Percentiles rank a stretch among this genome's conserved stretches.
phyloP scores from a whole-genome alignment of 345 rosid genomes.

The Hypericum androsaemum region DNA sequence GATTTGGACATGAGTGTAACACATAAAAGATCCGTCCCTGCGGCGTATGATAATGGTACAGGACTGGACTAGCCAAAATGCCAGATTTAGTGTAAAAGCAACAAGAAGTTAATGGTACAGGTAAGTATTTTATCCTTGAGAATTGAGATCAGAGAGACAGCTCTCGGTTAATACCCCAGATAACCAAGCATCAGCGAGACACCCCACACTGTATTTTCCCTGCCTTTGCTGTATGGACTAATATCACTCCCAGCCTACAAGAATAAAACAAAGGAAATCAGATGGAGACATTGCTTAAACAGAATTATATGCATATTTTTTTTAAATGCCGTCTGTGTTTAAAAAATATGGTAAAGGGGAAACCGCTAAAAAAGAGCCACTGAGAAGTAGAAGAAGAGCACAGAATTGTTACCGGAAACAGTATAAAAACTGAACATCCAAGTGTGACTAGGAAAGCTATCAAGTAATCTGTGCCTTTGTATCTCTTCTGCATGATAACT shows the following conservation, averaged over 20 bases:
- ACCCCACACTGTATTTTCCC: slow-evolving; percentile 95
- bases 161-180: slow-evolving; percentile 57
- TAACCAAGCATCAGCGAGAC: slow-evolving; percentile 81
- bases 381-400: neutral
- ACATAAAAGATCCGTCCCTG: too few species aligned
- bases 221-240: slow-evolving; percentile 72
- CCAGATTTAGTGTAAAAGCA: too few species aligned
- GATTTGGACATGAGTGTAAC: too few species aligned
- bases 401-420: slow-evolving; percentile 61
- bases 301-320: too few species aligned
- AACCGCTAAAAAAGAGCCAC: neutral
- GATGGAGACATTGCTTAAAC: neutral
- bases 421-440: slow-evolving; percentile 82
- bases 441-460: slow-evolving; percentile 78
- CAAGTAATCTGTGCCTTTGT: slow-evolving; percentile 71
- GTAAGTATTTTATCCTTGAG: slow-evolving; percentile 3
- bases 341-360: neutral
- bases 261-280: slow-evolving; percentile 12
- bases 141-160: neutral
- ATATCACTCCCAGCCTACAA: slow-evolving; percentile 72
- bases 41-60: too few species aligned
- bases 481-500: slow-evolving; percentile 84
- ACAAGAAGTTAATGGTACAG: neutral
- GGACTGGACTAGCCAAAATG: too few species aligned
- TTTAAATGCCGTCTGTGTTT: too few species aligned